Conservation (phyloP, 1,284 basidiomycete genomes). For the Marasmius tenuissimus region DNA sequence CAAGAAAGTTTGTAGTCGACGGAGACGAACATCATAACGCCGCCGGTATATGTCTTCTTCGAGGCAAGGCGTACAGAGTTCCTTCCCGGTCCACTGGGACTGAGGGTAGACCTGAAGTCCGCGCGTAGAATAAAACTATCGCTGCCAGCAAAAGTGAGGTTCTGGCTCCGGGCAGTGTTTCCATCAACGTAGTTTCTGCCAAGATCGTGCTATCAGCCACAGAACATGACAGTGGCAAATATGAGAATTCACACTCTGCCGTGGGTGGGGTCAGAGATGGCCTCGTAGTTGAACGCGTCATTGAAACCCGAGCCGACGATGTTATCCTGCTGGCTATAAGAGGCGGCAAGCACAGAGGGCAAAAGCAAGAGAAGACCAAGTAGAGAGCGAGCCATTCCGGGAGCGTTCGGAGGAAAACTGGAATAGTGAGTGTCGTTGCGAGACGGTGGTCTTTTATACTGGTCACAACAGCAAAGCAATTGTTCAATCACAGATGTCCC, state of each 20-base stretch:
- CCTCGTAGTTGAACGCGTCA: constrained; percentile 46
- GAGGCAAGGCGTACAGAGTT: constrained; percentile 59
- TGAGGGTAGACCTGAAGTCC: constrained; percentile 48
- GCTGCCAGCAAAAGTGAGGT: constrained; percentile 46
- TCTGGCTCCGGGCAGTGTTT: constrained; percentile 41
- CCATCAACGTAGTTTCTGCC: constrained; percentile 54
- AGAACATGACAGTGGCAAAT: constrained; percentile 5
- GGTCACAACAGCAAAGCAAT: background rate
- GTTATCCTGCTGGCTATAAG: constrained; percentile 44
- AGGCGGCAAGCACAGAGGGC: constrained; percentile 19
- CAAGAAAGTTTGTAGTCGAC: background rate
- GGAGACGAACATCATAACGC: constrained; percentile 53
- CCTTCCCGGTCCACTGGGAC: constrained; percentile 48
- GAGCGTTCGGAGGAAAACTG: background rate
- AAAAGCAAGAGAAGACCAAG: background rate
- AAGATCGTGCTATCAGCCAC: constrained; percentile 1
- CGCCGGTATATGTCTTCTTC: constrained; percentile 49
- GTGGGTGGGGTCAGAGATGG: constrained; percentile 58
- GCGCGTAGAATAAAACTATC: constrained; percentile 54
- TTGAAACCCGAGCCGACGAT: constrained; percentile 52
- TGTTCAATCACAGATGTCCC: background rate
- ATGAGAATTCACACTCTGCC: constrained; percentile 55
- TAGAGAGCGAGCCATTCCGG: background rate
- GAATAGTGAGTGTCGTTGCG: background rate
- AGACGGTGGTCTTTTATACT: background rate